These are phyloP conservation scores for Diaporthe citrichinensis DNA, from an alignment of 2,329 filamentous ascomycete genomes.

Conservation along the genomic window DNA sequence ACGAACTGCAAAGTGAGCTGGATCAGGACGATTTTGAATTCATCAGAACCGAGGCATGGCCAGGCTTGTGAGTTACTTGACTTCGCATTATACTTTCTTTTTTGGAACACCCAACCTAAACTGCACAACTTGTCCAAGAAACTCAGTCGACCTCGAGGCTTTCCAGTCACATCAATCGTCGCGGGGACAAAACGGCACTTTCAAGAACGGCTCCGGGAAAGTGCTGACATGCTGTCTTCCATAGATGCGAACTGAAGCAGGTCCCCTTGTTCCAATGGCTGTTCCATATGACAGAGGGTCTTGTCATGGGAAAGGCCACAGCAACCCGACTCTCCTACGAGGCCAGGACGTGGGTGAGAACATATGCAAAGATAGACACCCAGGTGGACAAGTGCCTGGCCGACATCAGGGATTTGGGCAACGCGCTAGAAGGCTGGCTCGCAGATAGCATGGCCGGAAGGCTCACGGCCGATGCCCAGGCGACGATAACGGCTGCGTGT, in stretches of 20 bases:
- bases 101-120: too few relatives aligned
- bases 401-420: neutral
- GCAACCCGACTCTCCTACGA: neutral
- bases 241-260: neutral
- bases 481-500: neutral
- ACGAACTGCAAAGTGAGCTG: neutral
- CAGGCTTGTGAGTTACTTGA: neutral
- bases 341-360: neutral
- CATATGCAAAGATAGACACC: neutral
- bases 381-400: neutral
- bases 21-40: neutral
- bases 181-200: too few relatives aligned
- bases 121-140: neutral
- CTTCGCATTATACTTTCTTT: neutral
- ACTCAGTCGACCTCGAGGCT: neutral
- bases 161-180: neutral
- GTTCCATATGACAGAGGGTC: neutral
- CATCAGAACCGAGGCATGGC: rapidly evolving
- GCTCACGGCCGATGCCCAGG: neutral
- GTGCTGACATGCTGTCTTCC: neutral
- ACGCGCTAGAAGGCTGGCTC: neutral
- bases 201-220: neutral
- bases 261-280: neutral
- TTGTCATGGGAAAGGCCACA: neutral
- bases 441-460: neutral